Conservation (phyloP, 164 flowering plant genomes). For the Vitis vinifera region DNA sequence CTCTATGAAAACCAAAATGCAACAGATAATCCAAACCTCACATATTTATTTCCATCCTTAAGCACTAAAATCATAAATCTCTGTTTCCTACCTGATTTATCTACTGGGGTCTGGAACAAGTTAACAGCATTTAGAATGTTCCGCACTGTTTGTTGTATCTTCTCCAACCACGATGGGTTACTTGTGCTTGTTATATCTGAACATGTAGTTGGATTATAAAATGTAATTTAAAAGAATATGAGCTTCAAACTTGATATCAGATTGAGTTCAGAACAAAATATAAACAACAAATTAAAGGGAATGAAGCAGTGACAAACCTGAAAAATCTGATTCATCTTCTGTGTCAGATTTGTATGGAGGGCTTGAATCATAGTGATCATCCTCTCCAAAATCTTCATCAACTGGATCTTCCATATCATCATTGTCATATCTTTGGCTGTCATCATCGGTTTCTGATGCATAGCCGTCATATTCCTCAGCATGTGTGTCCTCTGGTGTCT, state of each 20-base stretch:
- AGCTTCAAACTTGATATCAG: not conserved
- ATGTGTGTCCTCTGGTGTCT: slow-evolving; percentile 31
- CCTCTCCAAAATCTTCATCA: slow-evolving; percentile 47
- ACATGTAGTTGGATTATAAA: slow-evolving; percentile 6
- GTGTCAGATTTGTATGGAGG: slow-evolving; percentile 46
- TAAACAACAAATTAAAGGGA: not conserved
- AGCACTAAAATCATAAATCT: not conserved
- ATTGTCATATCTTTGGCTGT: slow-evolving; percentile 45
- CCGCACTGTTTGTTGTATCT: slow-evolving; percentile 70
- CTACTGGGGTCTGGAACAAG: slow-evolving; percentile 69
- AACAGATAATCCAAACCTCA: slow-evolving; percentile 3
- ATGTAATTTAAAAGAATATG: not conserved
- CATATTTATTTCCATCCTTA: not conserved
- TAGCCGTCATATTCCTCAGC: slow-evolving; percentile 66
- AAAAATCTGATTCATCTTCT: slow-evolving; percentile 54
- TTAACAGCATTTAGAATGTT: slow-evolving; percentile 69
- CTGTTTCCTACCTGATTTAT: slow-evolving; percentile 58
- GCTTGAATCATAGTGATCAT: slow-evolving; percentile 51
- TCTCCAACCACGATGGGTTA: slow-evolving; percentile 83
- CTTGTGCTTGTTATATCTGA: slow-evolving; percentile 42
- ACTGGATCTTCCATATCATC: slow-evolving; percentile 43
- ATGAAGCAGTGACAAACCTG: slow-evolving; percentile 51
- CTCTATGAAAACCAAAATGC: slow-evolving; percentile 41
- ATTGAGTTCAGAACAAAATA: not conserved
- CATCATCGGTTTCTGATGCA: slow-evolving; percentile 66